These are phyloP conservation scores for Pythium grandisporangium DNA, from an alignment of 352 stramenopile genomes.

Conservation along the genomic window DNA sequence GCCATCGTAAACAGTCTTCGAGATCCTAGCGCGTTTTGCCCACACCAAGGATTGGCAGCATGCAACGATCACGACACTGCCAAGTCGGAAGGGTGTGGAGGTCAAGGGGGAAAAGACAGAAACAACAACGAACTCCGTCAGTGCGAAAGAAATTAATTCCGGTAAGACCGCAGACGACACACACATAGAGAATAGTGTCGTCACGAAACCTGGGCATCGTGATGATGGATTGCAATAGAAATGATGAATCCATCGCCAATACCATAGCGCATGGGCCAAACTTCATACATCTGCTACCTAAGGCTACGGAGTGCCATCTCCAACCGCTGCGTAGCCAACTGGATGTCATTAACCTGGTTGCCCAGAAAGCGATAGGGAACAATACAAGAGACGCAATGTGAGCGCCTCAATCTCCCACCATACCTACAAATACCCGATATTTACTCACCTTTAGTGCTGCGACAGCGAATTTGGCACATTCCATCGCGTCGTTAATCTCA, in stretches of 20 bases:
- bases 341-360: constrained; percentile 77
- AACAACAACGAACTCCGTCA: too few relatives aligned
- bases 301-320: constrained; percentile 68
- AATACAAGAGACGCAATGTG: neutral
- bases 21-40: constrained; percentile 66
- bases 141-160: too few relatives aligned
- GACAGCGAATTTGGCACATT: constrained; percentile 76
- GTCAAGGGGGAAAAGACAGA: constrained; percentile 27
- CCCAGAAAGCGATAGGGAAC: too few relatives aligned
- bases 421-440: neutral
- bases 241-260: too few relatives aligned
- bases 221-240: too few relatives aligned
- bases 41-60: constrained; percentile 69
- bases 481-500: constrained; percentile 77
- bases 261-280: too few relatives aligned
- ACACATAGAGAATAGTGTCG: too few relatives aligned
- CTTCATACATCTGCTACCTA: too few relatives aligned
- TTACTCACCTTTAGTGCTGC: constrained; percentile 61
- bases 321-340: constrained; percentile 68
- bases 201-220: too few relatives aligned
- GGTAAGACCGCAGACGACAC: too few relatives aligned
- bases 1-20: constrained; percentile 60
- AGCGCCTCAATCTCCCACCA: too few relatives aligned
- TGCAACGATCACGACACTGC: constrained; percentile 55
- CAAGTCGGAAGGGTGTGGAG: constrained; percentile 56